Conservation (phyloP, 371 early-diverging fungal species). For the Cokeromyces recurvatus region DNA sequence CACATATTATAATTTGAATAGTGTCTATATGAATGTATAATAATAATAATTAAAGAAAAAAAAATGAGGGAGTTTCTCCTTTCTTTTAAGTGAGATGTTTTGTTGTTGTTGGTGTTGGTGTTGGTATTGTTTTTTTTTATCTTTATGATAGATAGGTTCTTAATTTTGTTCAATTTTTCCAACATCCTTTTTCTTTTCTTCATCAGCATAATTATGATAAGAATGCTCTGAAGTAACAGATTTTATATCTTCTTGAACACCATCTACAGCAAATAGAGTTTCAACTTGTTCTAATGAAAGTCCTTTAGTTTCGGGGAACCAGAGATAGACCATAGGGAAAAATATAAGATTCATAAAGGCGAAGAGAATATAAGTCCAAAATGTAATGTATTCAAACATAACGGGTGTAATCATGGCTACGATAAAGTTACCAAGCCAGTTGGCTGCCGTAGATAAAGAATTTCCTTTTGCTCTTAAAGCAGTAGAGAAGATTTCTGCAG, state of each 20-base stretch:
- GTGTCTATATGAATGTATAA: too few relatives aligned
- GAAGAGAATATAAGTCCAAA: slow-evolving; percentile 23
- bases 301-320: slow-evolving; percentile 42
- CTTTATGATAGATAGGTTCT: too few relatives aligned
- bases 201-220: background rate
- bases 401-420: slow-evolving; percentile 40
- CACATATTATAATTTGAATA: too few relatives aligned
- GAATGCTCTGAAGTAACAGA: background rate
- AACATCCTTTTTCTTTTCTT: background rate
- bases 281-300: slow-evolving; percentile 45
- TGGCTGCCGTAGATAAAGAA: slow-evolving; percentile 51
- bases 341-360: slow-evolving; percentile 11
- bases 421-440: slow-evolving; percentile 56
- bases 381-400: slow-evolving; percentile 50
- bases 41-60: too few relatives aligned
- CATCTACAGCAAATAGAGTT: slow-evolving; percentile 23
- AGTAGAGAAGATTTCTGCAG: slow-evolving; percentile 61
- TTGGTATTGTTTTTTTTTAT: too few relatives aligned
- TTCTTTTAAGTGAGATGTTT: too few relatives aligned
- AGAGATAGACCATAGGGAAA: slow-evolving; percentile 22
- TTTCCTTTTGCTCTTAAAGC: slow-evolving; percentile 44
- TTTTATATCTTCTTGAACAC: slow-evolving; percentile 2
- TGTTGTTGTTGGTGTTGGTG: too few relatives aligned
- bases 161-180: too few relatives aligned
- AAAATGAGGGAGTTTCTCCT: too few relatives aligned